Percentiles rank a stretch among this genome's conserved stretches.
Evolutionary conservation across 306 rosid species (phyloP).

Genomic region (Malus fusca): DNA sequence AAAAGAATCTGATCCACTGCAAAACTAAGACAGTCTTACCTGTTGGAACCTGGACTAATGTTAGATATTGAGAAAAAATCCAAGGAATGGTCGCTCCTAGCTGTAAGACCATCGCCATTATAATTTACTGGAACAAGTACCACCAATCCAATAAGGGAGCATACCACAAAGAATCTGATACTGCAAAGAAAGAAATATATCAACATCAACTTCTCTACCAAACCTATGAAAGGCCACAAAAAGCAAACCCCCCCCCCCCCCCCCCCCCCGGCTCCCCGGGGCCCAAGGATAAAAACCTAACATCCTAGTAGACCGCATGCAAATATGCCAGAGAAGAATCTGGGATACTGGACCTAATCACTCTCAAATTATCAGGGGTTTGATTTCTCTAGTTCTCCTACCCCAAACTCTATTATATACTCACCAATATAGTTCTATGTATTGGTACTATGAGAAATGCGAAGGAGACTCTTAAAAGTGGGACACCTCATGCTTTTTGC

Average conservation of each 20-base stretch:
- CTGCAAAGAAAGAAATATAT: conserved; percentile 25
- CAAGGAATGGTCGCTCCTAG: conserved; percentile 34
- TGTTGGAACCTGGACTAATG: conserved; percentile 54
- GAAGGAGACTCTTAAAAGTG: too few species aligned
- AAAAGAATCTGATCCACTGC: not conserved
- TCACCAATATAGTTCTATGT: not conserved
- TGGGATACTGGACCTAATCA: not conserved
- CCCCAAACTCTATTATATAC: not conserved
- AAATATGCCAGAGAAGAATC: not conserved
- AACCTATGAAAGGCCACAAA: not conserved
- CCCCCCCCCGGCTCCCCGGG: too few species aligned
- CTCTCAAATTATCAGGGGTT: not conserved
- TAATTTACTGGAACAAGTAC: conserved; percentile 70
- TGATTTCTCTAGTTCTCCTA: not conserved
- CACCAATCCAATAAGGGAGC: conserved; percentile 62
- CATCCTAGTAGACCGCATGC: too few species aligned
- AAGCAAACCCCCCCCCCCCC: too few species aligned
- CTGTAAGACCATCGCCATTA: conserved; percentile 23
- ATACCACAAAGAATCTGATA: conserved; percentile 59
- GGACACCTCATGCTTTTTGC: too few species aligned
- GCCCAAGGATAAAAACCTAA: not conserved
- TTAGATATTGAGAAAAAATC: conserved; percentile 80
- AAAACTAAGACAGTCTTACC: conserved; percentile 21
- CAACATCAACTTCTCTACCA: not conserved
- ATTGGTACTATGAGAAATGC: not conserved